A percentile compares a stretch with the other conserved stretches of the same genome.
Evolutionary conservation across 2,329 filamentous ascomycete genomes (phyloP).

Genomic region (Fusarium virguliforme): DNA sequence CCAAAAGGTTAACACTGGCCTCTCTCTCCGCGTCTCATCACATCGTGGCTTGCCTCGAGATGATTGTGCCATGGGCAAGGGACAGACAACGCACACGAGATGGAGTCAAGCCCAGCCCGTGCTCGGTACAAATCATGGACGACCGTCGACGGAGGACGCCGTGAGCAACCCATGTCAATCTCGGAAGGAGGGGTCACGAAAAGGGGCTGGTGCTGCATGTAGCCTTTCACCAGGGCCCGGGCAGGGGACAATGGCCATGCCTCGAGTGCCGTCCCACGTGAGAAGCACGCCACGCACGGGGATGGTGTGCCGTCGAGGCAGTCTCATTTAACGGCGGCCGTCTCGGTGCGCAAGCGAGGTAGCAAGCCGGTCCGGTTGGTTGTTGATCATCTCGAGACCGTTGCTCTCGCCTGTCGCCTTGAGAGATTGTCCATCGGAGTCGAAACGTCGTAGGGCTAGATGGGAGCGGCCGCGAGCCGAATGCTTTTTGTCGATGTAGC

Average conservation of each 20-base stretch:
- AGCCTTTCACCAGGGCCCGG: conserved; percentile 11
- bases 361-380: conserved; percentile 21
- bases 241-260: conserved; percentile 24
- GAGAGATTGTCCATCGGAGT: conserved; percentile 1
- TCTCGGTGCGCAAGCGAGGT: conserved; percentile 15
- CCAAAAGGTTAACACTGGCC: conserved; percentile 1
- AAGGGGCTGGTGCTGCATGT: conserved; percentile 16
- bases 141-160: conserved; percentile 29
- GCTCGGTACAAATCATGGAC: not conserved
- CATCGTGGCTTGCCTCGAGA: conserved; percentile 10
- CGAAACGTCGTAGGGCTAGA: conserved; percentile 36
- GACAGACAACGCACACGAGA: conserved; percentile 2
- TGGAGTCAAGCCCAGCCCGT: not conserved
- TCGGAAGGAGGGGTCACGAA: conserved; percentile 18
- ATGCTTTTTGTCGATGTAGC: conserved; percentile 4
- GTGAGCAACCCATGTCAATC: conserved; percentile 26
- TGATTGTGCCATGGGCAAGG: conserved; percentile 1
- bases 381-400: conserved; percentile 21
- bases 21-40: conserved; percentile 8
- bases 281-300: conserved; percentile 39
- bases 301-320: conserved; percentile 19
- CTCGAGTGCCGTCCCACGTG: conserved; percentile 40
- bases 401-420: not conserved
- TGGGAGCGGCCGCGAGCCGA: conserved; percentile 15
- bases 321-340: conserved; percentile 21